Conservation (phyloP, 148 eudicot genomes). For the Nyssa sinensis region DNA sequence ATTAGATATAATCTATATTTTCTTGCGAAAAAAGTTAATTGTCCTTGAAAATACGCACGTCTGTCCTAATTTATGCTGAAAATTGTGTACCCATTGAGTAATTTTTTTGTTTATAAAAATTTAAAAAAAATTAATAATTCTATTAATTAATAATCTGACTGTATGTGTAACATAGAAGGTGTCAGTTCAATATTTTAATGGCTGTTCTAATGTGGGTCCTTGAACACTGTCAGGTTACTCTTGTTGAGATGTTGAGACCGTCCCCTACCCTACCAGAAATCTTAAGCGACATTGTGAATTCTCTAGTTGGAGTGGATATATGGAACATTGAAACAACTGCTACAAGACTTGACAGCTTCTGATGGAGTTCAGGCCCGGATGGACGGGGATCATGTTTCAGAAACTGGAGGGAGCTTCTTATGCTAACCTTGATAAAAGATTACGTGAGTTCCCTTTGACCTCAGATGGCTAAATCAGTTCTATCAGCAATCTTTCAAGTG, state of each 20-base stretch:
- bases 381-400: slow-evolving; percentile 68
- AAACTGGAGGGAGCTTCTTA: slow-evolving; percentile 36
- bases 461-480: background rate
- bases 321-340: slow-evolving; percentile 39
- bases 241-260: slow-evolving; percentile 68
- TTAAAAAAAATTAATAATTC: too few species aligned
- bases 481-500: too few species aligned
- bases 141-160: too few species aligned
- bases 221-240: slow-evolving; percentile 47
- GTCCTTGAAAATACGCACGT: too few species aligned
- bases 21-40: too few species aligned
- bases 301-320: slow-evolving; percentile 49
- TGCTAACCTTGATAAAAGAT: slow-evolving; percentile 40
- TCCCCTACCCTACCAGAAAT: slow-evolving; percentile 56
- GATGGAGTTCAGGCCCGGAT: slow-evolving; percentile 70
- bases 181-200: too few species aligned
- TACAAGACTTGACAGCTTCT: slow-evolving; percentile 39
- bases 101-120: too few species aligned
- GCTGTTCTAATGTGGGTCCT: background rate
- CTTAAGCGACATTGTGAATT: slow-evolving; percentile 48
- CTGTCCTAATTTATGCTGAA: too few species aligned
- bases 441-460: slow-evolving; percentile 45
- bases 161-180: background rate
- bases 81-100: too few species aligned
- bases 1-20: too few species aligned